Evolutionary conservation across 257 asterid species (phyloP), one percentile per base, ranked within the genome.

Genomic region (Pogostemon cablin): DNA sequence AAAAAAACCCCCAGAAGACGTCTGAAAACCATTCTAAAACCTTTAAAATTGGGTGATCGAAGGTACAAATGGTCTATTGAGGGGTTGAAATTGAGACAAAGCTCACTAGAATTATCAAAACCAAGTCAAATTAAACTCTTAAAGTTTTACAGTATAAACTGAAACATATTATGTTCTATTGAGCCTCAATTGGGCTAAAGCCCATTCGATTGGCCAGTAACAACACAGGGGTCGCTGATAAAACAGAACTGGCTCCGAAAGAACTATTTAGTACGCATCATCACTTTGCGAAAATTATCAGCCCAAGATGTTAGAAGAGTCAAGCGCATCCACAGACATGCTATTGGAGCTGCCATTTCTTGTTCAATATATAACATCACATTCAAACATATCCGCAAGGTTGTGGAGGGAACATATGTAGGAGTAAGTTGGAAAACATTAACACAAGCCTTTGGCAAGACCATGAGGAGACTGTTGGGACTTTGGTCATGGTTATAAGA

Each of bases 21-120:
- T 25, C 32, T 25, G 32, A 25, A 25, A 20, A 10, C 11, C 10
- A 46, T 34, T 40, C 38, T 35, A 34, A 41, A 68, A 32, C 41
- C 47, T 9, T 47, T 15, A 37, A 8, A 59, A 9, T 65, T 35
- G 6, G 35, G 40, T 11, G 17, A 15, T 5, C 4, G 20, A 49
- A 43, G 67, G 55, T 50, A 3, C 48, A 69, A 44, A n/a, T 9
- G 38, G 58, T 38, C 7, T 12, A 56, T 47, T 32, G 7, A 9
- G 4, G 38, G 37, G 62, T 9, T 48, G 41, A 49, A 58, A 55
- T n/a, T 32, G 56, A 42, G 42, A 34, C 42, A 50, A 72, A 41
- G 43, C 69, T 55, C 69, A 37, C 39, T 17, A 55, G 40, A 7
- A 73, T 55, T 58, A n/a, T 12, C 34, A 71, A 12, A 38, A 25